phyloP scores from a whole-genome alignment of 768 basidiomycete species.

The Trametopsis cervina region DNA sequence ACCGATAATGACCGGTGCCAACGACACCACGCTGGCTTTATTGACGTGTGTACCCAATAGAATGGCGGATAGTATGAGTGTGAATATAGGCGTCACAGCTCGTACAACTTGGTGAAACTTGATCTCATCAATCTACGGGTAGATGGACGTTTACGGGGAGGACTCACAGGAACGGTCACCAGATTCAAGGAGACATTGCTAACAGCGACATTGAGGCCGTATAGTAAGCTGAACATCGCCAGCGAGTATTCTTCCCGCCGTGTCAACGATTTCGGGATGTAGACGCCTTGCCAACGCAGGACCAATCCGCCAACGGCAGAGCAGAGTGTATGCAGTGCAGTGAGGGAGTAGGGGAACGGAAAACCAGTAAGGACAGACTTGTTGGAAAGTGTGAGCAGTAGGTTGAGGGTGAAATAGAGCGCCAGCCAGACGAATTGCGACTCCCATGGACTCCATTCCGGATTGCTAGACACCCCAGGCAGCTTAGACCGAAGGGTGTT shows the following conservation, averaged over 20 bases:
- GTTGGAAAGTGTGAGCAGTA: slow-evolving; percentile 91
- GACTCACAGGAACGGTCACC: slow-evolving; percentile 82
- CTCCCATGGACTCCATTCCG: slow-evolving; percentile 1
- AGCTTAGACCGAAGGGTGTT: not conserved
- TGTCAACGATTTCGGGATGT: slow-evolving; percentile 49
- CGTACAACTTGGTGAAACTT: slow-evolving; percentile 98
- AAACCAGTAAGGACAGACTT: slow-evolving; percentile 88
- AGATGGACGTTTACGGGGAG: not conserved
- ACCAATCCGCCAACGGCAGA: slow-evolving; percentile 76
- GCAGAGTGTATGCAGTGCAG: slow-evolving; percentile 84
- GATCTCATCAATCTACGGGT: not conserved
- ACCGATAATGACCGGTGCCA: slow-evolving; percentile 82
- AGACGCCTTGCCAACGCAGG: slow-evolving; percentile 50
- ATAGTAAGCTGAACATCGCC: slow-evolving; percentile 79
- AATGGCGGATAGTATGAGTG: slow-evolving; percentile 67
- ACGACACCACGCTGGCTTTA: slow-evolving; percentile 55
- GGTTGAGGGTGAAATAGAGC: slow-evolving; percentile 87
- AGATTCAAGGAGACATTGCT: slow-evolving; percentile 87
- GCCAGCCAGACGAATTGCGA: slow-evolving; percentile 52
- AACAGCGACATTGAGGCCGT: slow-evolving; percentile 90
- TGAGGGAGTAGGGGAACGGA: slow-evolving; percentile 94
- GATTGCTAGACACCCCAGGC: not conserved
- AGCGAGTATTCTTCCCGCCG: slow-evolving; percentile 53
- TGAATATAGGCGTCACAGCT: slow-evolving; percentile 89
- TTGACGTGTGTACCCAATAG: slow-evolving; percentile 59